A percentile compares a stretch with the other conserved stretches of the same genome.
phyloP scores from a whole-genome alignment of 2,329 filamentous ascomycete genomes.

The Cladophialophora carrionii region DNA sequence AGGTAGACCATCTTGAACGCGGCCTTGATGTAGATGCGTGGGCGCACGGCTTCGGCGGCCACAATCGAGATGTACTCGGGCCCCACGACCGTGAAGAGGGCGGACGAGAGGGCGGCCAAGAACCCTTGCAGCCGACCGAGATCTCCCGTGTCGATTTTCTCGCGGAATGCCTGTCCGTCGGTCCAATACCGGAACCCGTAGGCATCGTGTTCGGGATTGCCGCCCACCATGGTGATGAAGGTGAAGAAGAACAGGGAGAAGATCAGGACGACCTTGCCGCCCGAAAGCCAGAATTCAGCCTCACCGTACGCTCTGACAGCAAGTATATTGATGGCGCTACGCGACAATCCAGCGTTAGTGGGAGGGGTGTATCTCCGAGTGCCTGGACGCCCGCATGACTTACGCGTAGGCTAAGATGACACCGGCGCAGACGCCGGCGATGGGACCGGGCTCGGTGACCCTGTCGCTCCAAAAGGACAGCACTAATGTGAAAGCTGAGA shows the following conservation, averaged over 20 bases:
- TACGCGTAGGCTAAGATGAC: slow-evolving; percentile 47
- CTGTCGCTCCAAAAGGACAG: slow-evolving; percentile 47
- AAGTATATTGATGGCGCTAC: slow-evolving; percentile 64
- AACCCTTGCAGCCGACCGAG: slow-evolving; percentile 58
- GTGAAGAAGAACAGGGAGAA: slow-evolving; percentile 71
- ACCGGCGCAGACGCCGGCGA: slow-evolving; percentile 44
- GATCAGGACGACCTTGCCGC: slow-evolving; percentile 70
- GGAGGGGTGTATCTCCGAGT: neutral
- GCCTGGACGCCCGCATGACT: slow-evolving; percentile 18
- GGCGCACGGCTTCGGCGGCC: slow-evolving; percentile 70
- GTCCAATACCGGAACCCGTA: slow-evolving; percentile 71
- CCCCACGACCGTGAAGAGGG: slow-evolving; percentile 66
- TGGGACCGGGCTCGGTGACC: slow-evolving; percentile 38
- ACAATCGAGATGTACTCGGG: slow-evolving; percentile 65
- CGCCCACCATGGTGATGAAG: slow-evolving; percentile 78
- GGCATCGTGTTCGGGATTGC: slow-evolving; percentile 69
- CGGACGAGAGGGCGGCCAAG: slow-evolving; percentile 72
- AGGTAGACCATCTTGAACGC: slow-evolving; percentile 72
- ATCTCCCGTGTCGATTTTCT: slow-evolving; percentile 66
- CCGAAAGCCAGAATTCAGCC: slow-evolving; percentile 68
- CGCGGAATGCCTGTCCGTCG: slow-evolving; percentile 67
- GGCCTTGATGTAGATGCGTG: slow-evolving; percentile 61
- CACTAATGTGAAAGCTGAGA: slow-evolving; percentile 48
- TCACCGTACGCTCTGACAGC: slow-evolving; percentile 72
- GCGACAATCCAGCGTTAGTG: slow-evolving; percentile 49